Percentiles rank a stretch among this genome's conserved stretches.
Evolutionary conservation across 1,139 yeast species (phyloP).

Genomic region (Scheffersomyces segobiensis): DNA sequence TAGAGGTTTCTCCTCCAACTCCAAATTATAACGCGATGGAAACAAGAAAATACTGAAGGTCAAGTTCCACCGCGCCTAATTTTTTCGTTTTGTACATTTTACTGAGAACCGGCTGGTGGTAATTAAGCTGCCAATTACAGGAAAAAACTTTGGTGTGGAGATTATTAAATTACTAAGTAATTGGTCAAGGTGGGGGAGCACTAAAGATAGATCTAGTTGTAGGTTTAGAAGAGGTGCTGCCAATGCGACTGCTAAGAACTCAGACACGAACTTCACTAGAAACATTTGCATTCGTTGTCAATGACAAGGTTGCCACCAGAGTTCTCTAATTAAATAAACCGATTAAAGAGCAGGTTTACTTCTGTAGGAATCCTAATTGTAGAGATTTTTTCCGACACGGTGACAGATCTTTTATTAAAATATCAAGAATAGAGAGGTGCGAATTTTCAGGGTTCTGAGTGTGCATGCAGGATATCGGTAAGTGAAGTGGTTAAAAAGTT

Average conservation of each 20-base stretch:
- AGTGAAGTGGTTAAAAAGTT: background rate
- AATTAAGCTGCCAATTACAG: background rate
- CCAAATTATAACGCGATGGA: background rate
- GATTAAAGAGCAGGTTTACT: background rate
- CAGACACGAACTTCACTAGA: no score
- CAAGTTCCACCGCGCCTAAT: background rate
- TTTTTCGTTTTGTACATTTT: background rate
- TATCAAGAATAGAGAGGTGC: constrained; percentile 1
- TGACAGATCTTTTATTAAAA: background rate
- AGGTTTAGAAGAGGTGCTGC: no score
- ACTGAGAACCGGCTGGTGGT: background rate
- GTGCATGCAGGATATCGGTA: background rate
- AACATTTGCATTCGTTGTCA: background rate
- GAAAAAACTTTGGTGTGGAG: background rate
- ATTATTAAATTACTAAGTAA: background rate
- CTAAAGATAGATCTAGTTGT: no score
- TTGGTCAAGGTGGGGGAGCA: background rate
- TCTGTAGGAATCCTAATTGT: background rate
- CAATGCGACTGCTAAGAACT: no score
- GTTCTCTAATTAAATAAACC: background rate
- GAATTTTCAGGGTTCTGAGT: background rate
- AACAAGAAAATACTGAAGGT: background rate
- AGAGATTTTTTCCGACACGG: background rate
- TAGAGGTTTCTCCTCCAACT: background rate
- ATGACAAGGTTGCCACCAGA: background rate